A percentile compares a stretch with the other conserved stretches of the same genome.
These are phyloP conservation scores for Dendrothele bispora DNA, from an alignment of 768 basidiomycete genomes.

Conservation along the genomic window DNA sequence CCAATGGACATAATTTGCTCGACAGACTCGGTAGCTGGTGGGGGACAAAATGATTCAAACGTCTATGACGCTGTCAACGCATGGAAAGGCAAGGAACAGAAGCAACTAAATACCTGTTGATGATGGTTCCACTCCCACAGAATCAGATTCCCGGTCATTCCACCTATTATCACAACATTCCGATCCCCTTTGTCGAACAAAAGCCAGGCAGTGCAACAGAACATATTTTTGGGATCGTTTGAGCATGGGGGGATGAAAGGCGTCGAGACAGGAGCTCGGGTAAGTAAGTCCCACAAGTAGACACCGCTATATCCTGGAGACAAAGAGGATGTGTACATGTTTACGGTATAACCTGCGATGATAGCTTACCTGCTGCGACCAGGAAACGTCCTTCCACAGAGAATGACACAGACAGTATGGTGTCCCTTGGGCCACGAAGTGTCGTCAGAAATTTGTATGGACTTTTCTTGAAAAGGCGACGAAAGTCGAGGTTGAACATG, in stretches of 20 bases:
- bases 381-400: constrained; percentile 1
- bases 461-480: too few species aligned
- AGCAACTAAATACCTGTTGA: not conserved
- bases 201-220: not conserved
- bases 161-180: not conserved
- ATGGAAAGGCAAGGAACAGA: too few species aligned
- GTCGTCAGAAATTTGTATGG: not conserved
- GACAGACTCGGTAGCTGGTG: not conserved
- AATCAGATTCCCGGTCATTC: not conserved
- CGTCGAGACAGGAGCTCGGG: not conserved
- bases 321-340: not conserved
- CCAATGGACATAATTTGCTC: not conserved
- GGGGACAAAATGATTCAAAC: not conserved
- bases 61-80: too few species aligned
- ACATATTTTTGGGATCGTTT: not conserved
- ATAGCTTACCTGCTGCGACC: not conserved
- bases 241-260: not conserved
- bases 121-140: constrained; percentile 1
- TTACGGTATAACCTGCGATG: not conserved
- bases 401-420: constrained; percentile 1
- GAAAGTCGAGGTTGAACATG: too few species aligned
- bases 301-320: constrained; percentile 3
- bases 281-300: not conserved
- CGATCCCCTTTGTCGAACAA: constrained; percentile 1
- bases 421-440: not conserved